Base-by-base conservation (phyloP, 306 rosid genomes). In the Glycine soja region DNA sequence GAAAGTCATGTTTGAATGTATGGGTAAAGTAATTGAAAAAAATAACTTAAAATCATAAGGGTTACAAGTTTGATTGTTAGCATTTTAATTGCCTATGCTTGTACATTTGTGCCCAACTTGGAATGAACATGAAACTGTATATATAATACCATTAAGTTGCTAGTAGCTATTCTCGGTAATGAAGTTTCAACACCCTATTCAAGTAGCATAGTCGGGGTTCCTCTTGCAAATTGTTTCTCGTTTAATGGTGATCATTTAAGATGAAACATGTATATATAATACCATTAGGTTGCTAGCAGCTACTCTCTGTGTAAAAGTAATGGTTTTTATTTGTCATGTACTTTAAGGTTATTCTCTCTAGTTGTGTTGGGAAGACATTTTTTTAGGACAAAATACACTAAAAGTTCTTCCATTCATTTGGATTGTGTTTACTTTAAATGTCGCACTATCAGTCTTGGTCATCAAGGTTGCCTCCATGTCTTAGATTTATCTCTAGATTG, bases 201-300 rank as follows among this genome's bases (percentile, higher is more conserved):
- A 0, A 87, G 75, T 61, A 72, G 87, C 78, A 63, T 74, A 7
- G 80, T 57, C 45, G 93, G 84, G 74, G 48, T 45, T 67, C 90
- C 91, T 48, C 88, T 85, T 9, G 72, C 88, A 4, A 78, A 83
- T 81, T 74, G 66, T 34, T 81, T 80, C 77, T 79, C 93, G 46
- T 91, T 68, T 48, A 72, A 87, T 30, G 84, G 84, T 42, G 91
- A 87, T 81, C 91, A 76, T 52, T 72, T 63, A 76, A 85, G 89
- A 80, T 88, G 85, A 69, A 81, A 83, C 86, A 81, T 86, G 94
- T 90, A 90, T 80, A 87, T 57, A 54, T 82, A 69, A 34, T 24
- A 72, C 51, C 76, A 62, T 62, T 86, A 88, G 81, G 72, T 84
- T 75, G 78, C 53, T 83, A 64, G 64, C 82, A 74, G 80, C 75